Base-by-base conservation (phyloP, 2,329 filamentous ascomycete genomes). In the Plenodomus lindquistii region DNA sequence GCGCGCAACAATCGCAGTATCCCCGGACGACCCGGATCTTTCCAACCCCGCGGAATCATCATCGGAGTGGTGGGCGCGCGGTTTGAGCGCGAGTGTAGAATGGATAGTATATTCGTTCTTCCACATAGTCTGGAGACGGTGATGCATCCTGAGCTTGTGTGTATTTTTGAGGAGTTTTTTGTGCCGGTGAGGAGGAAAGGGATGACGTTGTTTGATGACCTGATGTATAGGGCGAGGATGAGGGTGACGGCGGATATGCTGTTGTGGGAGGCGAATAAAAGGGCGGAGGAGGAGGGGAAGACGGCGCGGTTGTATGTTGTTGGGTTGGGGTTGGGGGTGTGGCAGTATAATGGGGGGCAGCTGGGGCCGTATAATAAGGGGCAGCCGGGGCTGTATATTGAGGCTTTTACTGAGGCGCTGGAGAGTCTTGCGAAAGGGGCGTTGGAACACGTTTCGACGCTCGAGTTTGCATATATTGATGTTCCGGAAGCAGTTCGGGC, bases 311-410 rank as follows among this genome's bases (percentile, higher is more conserved):
- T 35, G 6, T 50, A 50, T 21, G 35, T 50, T n/a, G 47, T 50
- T 15, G 47, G 47, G 18, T 40, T 50, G 15, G 47, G 47, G 21
- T 29, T 50, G 2, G 47, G 47, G 7, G 47, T 50, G 8, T 50
- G 47, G 47, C 22, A 50, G 19, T 16, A 40, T 19, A 9, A 46
- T 21, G 2, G 17, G 4, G 34, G 36, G 15, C 47, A 50, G n/a
- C 22, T 39, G 22, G n/a, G 22, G 13, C 15, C 43, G 11, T 50
- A 50, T n/a, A 9, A 46, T 21, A 2, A 21, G 4, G 34, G 36
- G 15, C 47, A 50, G n/a, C 22, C 42, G 22, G n/a, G 22, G 13
- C 15, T 46, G 11, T 50, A 50, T n/a, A 36, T 50, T 34, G 42
- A 50, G 13, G 40, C 47, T 16, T 50, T 50, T 16, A 40, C 47